A percentile compares a stretch with the other conserved stretches of the same genome.
Conservation (phyloP, 2,329 filamentous ascomycete species). For the Botrytis hyacinthi region DNA sequence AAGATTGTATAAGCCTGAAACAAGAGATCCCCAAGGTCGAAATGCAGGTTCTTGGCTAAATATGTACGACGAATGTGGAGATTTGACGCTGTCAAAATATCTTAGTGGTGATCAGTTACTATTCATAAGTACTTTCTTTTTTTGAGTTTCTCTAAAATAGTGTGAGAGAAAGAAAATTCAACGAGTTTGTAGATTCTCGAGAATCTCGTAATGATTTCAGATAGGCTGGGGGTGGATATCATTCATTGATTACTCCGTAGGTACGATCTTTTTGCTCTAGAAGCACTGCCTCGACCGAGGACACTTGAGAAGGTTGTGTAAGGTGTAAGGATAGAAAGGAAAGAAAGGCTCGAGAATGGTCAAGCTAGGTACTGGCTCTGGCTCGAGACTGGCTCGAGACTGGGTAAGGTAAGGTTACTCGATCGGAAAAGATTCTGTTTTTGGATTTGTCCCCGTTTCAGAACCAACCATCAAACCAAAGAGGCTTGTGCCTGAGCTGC, state of each 20-base stretch:
- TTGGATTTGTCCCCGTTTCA: background rate
- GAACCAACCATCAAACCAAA: background rate
- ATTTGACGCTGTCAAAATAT: slow-evolving; percentile 4
- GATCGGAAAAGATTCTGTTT: slow-evolving; percentile 1
- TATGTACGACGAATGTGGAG: slow-evolving; percentile 7
- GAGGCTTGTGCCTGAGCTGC: slow-evolving; percentile 10
- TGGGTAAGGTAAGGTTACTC: background rate
- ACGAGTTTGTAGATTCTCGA: background rate
- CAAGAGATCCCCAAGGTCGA: slow-evolving; percentile 14
- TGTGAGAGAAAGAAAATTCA: background rate
- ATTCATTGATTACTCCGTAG: background rate
- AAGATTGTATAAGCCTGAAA: slow-evolving; percentile 16
- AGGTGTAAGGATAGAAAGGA: background rate
- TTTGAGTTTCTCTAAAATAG: background rate
- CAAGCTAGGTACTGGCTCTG: background rate
- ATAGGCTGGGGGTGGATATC: slow-evolving; percentile 5
- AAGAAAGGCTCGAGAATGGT: background rate
- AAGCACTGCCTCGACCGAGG: slow-evolving; percentile 8
- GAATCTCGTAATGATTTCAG: slow-evolving; percentile 4
- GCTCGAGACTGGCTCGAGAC: background rate
- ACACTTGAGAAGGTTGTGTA: background rate
- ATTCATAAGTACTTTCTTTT: no score
- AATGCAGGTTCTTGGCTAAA: slow-evolving; percentile 7
- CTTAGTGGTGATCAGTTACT: background rate
- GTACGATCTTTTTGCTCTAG: background rate